Conservation (phyloP, 1,284 basidiomycete species). For the Wolfiporia cocos region DNA sequence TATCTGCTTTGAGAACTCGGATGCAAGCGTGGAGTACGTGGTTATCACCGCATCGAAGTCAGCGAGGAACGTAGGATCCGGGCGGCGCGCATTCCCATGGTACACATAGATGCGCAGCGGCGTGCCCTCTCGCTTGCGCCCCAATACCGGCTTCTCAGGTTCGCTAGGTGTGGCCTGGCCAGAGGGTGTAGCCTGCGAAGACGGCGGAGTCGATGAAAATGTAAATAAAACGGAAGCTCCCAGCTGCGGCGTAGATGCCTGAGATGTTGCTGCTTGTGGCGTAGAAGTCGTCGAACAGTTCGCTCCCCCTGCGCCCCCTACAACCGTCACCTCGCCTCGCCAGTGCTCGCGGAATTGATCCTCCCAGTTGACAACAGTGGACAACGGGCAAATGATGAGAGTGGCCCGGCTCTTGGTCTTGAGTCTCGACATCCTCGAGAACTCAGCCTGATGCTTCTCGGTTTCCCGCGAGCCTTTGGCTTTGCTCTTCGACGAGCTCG, state of each 20-base stretch:
- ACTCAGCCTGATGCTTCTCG: slow-evolving; percentile 65
- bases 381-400: slow-evolving; percentile 94
- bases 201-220: slow-evolving; percentile 21
- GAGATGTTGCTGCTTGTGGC: slow-evolving; percentile 5
- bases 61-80: slow-evolving; percentile 80
- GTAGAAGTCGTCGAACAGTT: slow-evolving; percentile 6
- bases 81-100: slow-evolving; percentile 87
- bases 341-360: slow-evolving; percentile 97
- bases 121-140: slow-evolving; percentile 39
- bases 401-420: slow-evolving; percentile 84
- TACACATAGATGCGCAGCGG: slow-evolving; percentile 88
- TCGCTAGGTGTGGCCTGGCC: slow-evolving; percentile 18
- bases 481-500: slow-evolving; percentile 45
- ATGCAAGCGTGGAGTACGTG: slow-evolving; percentile 92
- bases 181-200: slow-evolving; percentile 18
- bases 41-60: slow-evolving; percentile 98
- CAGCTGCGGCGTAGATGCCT: too few species aligned
- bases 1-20: slow-evolving; percentile 90
- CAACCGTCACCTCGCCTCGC: slow-evolving; percentile 76
- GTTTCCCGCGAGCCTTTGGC: slow-evolving; percentile 56
- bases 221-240: too few species aligned
- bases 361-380: slow-evolving; percentile 98
- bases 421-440: slow-evolving; percentile 65
- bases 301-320: slow-evolving; percentile 50
- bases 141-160: neutral